phyloP scores from a whole-genome alignment of 1,284 basidiomycete species.

The Apiotrichum montevideense region DNA sequence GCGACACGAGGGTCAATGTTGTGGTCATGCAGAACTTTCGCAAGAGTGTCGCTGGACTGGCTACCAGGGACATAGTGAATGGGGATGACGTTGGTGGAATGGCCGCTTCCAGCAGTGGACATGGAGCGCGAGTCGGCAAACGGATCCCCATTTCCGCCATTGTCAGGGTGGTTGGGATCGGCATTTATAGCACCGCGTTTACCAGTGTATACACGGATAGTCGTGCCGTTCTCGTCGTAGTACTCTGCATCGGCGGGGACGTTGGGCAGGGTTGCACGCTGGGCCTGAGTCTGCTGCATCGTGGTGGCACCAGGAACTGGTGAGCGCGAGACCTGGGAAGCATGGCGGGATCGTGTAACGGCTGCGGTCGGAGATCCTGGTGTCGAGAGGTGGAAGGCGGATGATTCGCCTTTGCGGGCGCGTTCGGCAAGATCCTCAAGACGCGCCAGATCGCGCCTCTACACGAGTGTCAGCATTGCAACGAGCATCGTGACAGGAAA shows the following conservation, averaged over 20 bases:
- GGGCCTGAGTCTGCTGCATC: background rate
- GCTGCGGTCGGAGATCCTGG: slow-evolving; percentile 25
- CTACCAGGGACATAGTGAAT: slow-evolving; percentile 45
- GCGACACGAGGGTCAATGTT: background rate
- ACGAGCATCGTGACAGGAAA: background rate
- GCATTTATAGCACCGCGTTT: slow-evolving; percentile 37
- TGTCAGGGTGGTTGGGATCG: slow-evolving; percentile 32
- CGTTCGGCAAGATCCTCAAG: slow-evolving; percentile 42
- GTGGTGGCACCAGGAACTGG: slow-evolving; percentile 1
- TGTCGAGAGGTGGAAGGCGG: slow-evolving; percentile 38
- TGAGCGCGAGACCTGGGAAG: slow-evolving; percentile 3
- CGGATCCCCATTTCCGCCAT: slow-evolving; percentile 30
- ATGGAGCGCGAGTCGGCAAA: slow-evolving; percentile 41
- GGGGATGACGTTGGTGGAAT: slow-evolving; percentile 45
- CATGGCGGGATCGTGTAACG: slow-evolving; percentile 2
- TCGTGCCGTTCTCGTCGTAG: slow-evolving; percentile 31
- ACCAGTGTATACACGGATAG: slow-evolving; percentile 29
- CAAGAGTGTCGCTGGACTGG: slow-evolving; percentile 19
- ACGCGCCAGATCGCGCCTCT: slow-evolving; percentile 42
- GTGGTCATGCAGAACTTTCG: slow-evolving; percentile 6
- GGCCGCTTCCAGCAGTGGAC: slow-evolving; percentile 29
- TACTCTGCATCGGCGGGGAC: slow-evolving; percentile 31
- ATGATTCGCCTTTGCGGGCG: slow-evolving; percentile 43
- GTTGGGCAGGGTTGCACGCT: slow-evolving; percentile 4
- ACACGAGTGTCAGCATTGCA: slow-evolving; percentile 1